Evolutionary conservation across 2,329 filamentous ascomycete genomes (phyloP), one percentile per base, ranked within the genome.

Genomic region (Zalaria sp.): DNA sequence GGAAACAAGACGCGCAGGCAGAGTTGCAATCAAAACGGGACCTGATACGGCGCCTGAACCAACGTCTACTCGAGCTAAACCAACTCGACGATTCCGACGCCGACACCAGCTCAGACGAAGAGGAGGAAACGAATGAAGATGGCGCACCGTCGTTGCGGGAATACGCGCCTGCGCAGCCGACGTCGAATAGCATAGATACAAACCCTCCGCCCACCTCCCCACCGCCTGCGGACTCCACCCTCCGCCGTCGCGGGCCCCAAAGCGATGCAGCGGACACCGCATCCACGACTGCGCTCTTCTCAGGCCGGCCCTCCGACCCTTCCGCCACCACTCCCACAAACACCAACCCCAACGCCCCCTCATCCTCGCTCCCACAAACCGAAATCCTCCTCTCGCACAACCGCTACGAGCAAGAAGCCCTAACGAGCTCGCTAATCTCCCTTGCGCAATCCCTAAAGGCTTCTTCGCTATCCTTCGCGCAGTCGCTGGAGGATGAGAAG

Each of bases 361-460:
- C 37, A 4, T 31, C 38, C 31, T 36, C 40, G 3, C 25, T 27
- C 32, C 26, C 47, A 11, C 52, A 60, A 28, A 59, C 60, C 1
- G 86, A 93, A 64, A 72, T 78, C 1, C 72, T 87, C 28, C 73
- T 94, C 35, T 77, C 83, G 51, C 73, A 82, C 54, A 77, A 93
- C 55, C 81, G 84, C 41, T 69, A 68, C 41, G 86, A 94, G 63
- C 88, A 95, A 61, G 86, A 94, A 59, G 68, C 73, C 29, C 72
- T 96, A 3, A 89, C 88, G 0, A 71, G 75, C 32, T 88, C 83
- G 5, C 79, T 96, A n/a, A 69, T 94, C 25, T 67, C 73, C 36
- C 83, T 95, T 64, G 88, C 89, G 1, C 67, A 73, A 25, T 75
- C 82, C 38, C 73, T 95, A 34, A 93, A 93, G 58, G 65, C 74